phyloP scores from a whole-genome alignment of 2,329 filamentous ascomycete species.

The Ophiostoma ips region DNA sequence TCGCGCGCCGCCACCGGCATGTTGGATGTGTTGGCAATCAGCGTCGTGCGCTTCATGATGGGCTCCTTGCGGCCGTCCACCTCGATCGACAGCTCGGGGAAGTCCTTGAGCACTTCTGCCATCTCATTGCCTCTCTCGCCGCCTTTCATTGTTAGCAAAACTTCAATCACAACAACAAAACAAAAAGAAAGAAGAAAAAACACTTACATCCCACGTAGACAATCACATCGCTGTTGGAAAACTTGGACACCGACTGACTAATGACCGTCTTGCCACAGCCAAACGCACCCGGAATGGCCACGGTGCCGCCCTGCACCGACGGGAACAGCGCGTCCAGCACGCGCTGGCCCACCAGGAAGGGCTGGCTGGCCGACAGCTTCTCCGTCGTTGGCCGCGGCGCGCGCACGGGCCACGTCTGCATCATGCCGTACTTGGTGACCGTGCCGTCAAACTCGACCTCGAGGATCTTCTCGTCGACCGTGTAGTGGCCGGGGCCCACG shows the following conservation, averaged over 20 bases:
- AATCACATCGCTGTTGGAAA: constrained; percentile 98
- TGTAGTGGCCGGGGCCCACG: constrained; percentile 79
- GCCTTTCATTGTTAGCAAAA: neutral
- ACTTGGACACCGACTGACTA: constrained; percentile 95
- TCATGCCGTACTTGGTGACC: constrained; percentile 91
- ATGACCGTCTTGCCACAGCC: constrained; percentile 99
- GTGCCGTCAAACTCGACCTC: constrained; percentile 96
- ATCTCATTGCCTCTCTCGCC: constrained; percentile 95
- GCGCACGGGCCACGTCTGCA: constrained; percentile 97
- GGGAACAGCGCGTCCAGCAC: constrained; percentile 95
- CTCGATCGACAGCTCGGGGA: constrained; percentile 92
- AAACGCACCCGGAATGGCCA: constrained; percentile 96
- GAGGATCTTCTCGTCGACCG: constrained; percentile 83
- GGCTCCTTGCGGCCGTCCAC: constrained; percentile 90
- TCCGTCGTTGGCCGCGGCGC: constrained; percentile 85
- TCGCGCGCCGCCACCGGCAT: constrained; percentile 98
- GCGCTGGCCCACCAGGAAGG: constrained; percentile 92
- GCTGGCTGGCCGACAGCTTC: constrained; percentile 76
- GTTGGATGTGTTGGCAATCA: constrained; percentile 99
- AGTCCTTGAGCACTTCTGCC: constrained; percentile 99
- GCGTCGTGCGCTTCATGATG: constrained; percentile 98
- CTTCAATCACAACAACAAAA: too few relatives aligned
- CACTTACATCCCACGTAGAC: constrained; percentile 64
- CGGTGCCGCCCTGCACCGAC: constrained; percentile 89
- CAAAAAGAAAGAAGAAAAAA: too few relatives aligned